Percentiles rank a stretch among this genome's conserved stretches.
These are phyloP conservation scores for Geum urbanum DNA, from an alignment of 306 rosid genomes.

Conservation along the genomic window DNA sequence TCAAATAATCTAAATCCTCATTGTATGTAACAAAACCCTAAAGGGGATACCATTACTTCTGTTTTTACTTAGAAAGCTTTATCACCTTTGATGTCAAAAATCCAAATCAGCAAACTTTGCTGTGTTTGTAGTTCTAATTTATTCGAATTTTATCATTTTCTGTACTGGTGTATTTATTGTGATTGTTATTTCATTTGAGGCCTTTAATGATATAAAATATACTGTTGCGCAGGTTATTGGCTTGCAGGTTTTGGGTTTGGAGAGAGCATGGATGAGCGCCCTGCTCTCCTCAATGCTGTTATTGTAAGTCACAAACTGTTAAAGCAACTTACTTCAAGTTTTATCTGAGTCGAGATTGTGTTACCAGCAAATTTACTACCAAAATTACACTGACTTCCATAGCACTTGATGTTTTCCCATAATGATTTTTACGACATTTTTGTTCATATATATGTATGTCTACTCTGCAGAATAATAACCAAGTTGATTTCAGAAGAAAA, in stretches of 20 bases:
- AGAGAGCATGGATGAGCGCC: slow-evolving; percentile 77
- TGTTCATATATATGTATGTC: neutral
- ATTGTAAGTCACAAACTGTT: slow-evolving; percentile 40
- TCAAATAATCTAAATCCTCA: too few relatives aligned
- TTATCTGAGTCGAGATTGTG: neutral
- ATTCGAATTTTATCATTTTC: neutral
- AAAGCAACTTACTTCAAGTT: neutral
- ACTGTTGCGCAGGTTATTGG: slow-evolving; percentile 65
- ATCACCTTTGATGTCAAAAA: neutral
- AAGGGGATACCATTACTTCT: neutral
- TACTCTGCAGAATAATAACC: neutral
- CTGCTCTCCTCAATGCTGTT: slow-evolving; percentile 62
- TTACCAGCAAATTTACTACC: neutral
- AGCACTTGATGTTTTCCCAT: neutral
- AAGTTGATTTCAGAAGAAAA: neutral
- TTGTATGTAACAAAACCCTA: too few relatives aligned
- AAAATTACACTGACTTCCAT: neutral
- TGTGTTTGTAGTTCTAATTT: too few relatives aligned
- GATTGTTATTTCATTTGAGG: neutral
- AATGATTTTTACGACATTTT: neutral
- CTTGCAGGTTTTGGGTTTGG: slow-evolving; percentile 96
- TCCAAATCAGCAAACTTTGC: neutral
- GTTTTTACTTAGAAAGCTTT: neutral
- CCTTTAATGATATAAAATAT: neutral
- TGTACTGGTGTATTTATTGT: neutral